Conservation (phyloP, 176 grass and related monocot species). For the Tillandsia leiboldiana region DNA sequence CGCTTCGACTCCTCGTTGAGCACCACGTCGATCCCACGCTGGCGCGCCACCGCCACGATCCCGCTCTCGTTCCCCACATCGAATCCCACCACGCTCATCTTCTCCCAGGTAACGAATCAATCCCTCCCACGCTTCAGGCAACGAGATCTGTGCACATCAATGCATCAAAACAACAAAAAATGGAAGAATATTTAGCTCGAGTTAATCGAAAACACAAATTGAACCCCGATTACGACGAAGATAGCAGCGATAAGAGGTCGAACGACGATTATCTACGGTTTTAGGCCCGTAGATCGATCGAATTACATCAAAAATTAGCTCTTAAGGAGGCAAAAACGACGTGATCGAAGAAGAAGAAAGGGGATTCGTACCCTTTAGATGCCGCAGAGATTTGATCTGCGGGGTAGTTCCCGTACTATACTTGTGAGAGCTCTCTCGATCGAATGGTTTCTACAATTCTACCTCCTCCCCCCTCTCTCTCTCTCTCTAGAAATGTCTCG, state of each 20-base stretch:
- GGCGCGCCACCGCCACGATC: constrained; percentile 77
- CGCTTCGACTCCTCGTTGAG: constrained; percentile 94
- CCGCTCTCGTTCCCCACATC: constrained; percentile 81
- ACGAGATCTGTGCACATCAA: constrained; percentile 18
- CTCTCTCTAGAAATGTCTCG: not conserved
- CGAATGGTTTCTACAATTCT: too few species aligned
- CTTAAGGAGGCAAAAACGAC: not conserved
- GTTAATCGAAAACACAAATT: not conserved
- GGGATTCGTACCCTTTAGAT: not conserved
- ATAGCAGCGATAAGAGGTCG: not conserved
- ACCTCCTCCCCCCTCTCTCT: too few species aligned
- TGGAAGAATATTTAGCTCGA: not conserved
- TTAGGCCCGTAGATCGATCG: not conserved
- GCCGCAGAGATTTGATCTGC: not conserved
- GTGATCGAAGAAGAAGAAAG: not conserved
- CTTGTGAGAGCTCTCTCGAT: too few species aligned
- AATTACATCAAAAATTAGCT: not conserved
- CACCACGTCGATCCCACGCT: constrained; percentile 80
- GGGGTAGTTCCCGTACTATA: not conserved
- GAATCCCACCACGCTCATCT: constrained; percentile 90
- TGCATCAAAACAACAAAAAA: not conserved
- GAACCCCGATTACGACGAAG: not conserved
- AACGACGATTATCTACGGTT: not conserved
- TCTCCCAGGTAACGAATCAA: constrained; percentile 16
- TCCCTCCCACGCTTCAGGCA: constrained; percentile 1